Evolutionary conservation across 208 protist genomes (phyloP).

Genomic region (Wallacemonas sp.): DNA sequence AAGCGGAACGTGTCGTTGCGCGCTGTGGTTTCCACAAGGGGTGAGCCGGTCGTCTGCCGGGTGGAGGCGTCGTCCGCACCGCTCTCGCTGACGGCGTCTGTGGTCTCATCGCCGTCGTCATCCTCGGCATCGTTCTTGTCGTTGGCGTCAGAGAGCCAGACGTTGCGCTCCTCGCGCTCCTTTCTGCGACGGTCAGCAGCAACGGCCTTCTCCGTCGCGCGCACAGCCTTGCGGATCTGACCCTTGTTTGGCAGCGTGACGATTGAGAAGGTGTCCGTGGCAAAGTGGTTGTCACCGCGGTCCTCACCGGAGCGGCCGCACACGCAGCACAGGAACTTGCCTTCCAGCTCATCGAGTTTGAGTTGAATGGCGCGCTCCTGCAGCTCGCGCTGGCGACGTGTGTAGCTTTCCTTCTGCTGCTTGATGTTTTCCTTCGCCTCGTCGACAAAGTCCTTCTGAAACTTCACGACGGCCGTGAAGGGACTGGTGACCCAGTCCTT

Average conservation of each 20-base stretch:
- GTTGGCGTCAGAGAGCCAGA: background rate
- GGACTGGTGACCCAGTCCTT: slow-evolving; percentile 46
- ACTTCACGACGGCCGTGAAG: slow-evolving; percentile 62
- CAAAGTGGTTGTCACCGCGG: slow-evolving; percentile 53
- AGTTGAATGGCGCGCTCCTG: slow-evolving; percentile 67
- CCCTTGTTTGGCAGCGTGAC: slow-evolving; percentile 45
- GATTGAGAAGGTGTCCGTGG: slow-evolving; percentile 66
- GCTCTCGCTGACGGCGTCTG: slow-evolving; percentile 13
- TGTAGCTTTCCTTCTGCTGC: slow-evolving; percentile 50
- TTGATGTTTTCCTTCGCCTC: slow-evolving; percentile 66
- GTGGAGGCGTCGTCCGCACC: slow-evolving; percentile 13
- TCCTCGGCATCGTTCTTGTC: background rate
- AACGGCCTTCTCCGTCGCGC: slow-evolving; percentile 7
- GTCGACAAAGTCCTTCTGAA: slow-evolving; percentile 85
- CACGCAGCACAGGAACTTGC: slow-evolving; percentile 83
- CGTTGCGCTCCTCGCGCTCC: background rate
- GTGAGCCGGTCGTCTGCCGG: too few species aligned
- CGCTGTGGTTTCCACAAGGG: too few species aligned
- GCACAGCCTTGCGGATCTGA: background rate
- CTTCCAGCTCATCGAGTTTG: slow-evolving; percentile 75
- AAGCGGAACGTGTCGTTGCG: too few species aligned
- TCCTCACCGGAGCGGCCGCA: slow-evolving; percentile 68
- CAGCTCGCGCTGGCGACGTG: slow-evolving; percentile 48
- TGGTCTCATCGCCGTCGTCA: background rate
- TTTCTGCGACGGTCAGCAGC: slow-evolving; percentile 2